Conservation (phyloP, 257 asterid genomes). For the Anisodus tanguticus region DNA sequence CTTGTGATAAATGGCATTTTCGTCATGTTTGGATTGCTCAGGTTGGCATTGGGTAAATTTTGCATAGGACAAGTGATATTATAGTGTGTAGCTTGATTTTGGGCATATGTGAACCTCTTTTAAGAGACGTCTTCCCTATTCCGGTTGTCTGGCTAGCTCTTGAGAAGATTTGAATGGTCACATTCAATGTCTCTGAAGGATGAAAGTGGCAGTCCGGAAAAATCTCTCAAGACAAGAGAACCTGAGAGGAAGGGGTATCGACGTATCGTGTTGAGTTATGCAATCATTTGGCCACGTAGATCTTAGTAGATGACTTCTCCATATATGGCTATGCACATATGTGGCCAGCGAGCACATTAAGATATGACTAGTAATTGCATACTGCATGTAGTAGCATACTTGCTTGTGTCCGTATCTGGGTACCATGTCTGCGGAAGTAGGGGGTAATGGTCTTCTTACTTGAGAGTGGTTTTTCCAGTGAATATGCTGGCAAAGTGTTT, state of each 20-base stretch:
- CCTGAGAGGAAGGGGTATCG: not conserved
- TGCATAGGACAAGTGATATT: not conserved
- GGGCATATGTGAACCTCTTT: not conserved
- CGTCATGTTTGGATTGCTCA: not conserved
- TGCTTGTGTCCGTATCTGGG: no score
- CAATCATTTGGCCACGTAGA: not conserved
- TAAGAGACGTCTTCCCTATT: not conserved
- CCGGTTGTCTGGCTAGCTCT: not conserved
- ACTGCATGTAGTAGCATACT: not conserved
- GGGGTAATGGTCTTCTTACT: not conserved
- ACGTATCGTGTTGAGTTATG: not conserved
- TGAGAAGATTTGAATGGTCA: not conserved
- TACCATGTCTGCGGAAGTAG: not conserved
- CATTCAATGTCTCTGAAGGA: not conserved
- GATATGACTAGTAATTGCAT: not conserved
- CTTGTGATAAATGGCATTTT: slow-evolving; percentile 1
- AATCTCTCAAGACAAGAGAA: not conserved
- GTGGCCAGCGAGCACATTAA: not conserved
- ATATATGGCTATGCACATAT: not conserved
- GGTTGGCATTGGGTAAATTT: not conserved
- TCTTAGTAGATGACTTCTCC: not conserved
- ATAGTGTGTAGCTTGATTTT: not conserved
- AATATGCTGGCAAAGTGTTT: not conserved
- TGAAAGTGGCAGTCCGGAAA: not conserved
- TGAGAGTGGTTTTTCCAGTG: not conserved